Conservation (phyloP, 805 yeast species). For the Lachancea meyersii region DNA sequence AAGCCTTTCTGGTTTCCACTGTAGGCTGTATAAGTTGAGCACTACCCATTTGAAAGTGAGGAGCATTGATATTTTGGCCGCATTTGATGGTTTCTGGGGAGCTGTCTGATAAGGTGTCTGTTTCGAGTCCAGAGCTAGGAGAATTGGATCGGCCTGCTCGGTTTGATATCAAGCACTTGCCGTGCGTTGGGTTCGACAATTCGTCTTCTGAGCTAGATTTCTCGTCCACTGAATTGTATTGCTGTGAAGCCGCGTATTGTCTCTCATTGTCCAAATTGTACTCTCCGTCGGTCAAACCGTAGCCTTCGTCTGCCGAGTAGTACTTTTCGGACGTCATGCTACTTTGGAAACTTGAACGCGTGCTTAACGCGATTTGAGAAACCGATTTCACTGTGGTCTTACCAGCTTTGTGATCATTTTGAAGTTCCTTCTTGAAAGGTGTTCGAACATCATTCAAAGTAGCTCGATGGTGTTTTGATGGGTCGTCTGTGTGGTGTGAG, state of each 20-base stretch:
- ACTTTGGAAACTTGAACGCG: background rate
- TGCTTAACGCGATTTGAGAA: background rate
- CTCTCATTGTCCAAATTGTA: background rate
- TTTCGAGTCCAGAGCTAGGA: background rate
- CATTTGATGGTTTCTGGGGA: background rate
- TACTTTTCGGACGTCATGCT: background rate
- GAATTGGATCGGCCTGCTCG: no score
- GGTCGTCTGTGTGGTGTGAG: no score
- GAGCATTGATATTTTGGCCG: background rate
- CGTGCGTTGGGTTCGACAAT: no score
- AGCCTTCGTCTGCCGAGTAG: slow-evolving; percentile 2
- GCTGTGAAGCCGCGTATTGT: no score
- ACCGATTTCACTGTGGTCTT: background rate
- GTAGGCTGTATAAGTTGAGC: background rate
- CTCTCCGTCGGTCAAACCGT: background rate
- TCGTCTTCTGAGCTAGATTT: no score
- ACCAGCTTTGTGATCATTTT: background rate
- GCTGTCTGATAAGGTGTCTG: background rate
- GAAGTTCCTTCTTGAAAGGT: background rate
- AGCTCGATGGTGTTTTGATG: background rate
- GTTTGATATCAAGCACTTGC: no score
- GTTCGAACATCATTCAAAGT: background rate
- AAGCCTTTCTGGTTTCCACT: background rate
- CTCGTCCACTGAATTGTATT: no score
- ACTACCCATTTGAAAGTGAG: background rate